phyloP scores from a whole-genome alignment of 1,284 basidiomycete genomes.

The Anthracocystis setariae region DNA sequence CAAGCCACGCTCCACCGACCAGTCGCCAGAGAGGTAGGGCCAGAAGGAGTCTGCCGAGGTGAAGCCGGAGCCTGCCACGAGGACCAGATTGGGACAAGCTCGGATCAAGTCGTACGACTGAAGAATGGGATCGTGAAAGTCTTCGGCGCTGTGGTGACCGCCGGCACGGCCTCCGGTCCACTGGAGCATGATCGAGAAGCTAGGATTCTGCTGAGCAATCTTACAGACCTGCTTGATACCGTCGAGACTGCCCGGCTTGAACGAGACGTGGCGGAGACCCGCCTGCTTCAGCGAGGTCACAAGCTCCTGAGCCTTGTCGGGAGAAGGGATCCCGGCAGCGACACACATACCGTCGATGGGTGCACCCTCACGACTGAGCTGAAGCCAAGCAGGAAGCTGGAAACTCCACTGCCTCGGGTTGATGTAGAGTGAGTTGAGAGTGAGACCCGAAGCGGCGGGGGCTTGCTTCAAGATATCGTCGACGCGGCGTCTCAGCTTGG shows the following conservation, averaged over 20 bases:
- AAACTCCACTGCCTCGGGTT: slow-evolving; percentile 94
- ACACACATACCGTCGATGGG: slow-evolving; percentile 98
- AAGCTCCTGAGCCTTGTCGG: slow-evolving; percentile 93
- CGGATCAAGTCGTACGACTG: slow-evolving; percentile 90
- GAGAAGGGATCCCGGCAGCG: slow-evolving; percentile 91
- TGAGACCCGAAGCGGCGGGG: slow-evolving; percentile 73
- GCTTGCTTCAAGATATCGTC: slow-evolving; percentile 51
- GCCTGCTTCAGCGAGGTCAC: slow-evolving; percentile 79
- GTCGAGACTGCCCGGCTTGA: slow-evolving; percentile 97
- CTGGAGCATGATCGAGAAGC: slow-evolving; percentile 97
- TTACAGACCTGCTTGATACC: slow-evolving; percentile 96
- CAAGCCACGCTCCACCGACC: slow-evolving; percentile 83
- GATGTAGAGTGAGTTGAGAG: slow-evolving; percentile 95
- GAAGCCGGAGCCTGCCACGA: slow-evolving; percentile 96
- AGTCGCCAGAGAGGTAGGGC: slow-evolving; percentile 96
- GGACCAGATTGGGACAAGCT: slow-evolving; percentile 84
- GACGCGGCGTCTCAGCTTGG: slow-evolving; percentile 86
- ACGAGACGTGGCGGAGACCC: slow-evolving; percentile 92
- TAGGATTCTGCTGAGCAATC: slow-evolving; percentile 91
- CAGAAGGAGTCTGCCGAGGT: slow-evolving; percentile 94
- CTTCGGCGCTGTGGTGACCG: slow-evolving; percentile 97
- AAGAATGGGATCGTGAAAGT: slow-evolving; percentile 96
- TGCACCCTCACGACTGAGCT: slow-evolving; percentile 92
- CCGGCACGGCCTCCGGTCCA: slow-evolving; percentile 99
- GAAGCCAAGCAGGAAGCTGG: slow-evolving; percentile 96